Evolutionary conservation across 805 yeast genomes (phyloP).

Genomic region (Yamadazyma olivae): DNA sequence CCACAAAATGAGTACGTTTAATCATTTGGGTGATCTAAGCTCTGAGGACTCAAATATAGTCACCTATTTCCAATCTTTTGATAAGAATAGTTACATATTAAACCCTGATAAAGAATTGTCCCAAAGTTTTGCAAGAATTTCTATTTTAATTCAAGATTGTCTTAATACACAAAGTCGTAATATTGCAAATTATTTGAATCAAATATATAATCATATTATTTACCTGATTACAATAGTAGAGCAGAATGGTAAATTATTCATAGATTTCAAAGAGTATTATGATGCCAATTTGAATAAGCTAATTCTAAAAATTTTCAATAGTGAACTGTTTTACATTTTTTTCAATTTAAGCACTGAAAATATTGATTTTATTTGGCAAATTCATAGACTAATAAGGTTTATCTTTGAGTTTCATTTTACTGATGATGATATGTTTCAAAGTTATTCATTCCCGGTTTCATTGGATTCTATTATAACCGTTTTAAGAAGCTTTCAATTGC

Average conservation of each 20-base stretch:
- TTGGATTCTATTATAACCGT: background rate
- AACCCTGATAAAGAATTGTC: slow-evolving; percentile 14
- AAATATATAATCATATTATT: slow-evolving; percentile 7
- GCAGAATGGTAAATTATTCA: slow-evolving; percentile 1
- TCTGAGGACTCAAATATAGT: slow-evolving; percentile 12
- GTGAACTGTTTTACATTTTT: slow-evolving; percentile 3
- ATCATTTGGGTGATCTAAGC: slow-evolving; percentile 5
- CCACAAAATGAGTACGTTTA: slow-evolving; percentile 1
- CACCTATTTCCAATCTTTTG: slow-evolving; percentile 10
- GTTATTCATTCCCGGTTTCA: background rate
- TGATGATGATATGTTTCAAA: background rate
- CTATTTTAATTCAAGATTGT: slow-evolving; percentile 10
- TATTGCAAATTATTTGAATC: slow-evolving; percentile 2
- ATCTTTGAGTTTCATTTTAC: slow-evolving; percentile 1
- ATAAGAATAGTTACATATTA: slow-evolving; percentile 4
- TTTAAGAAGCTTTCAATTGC: slow-evolving; percentile 7
- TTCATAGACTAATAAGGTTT: slow-evolving; percentile 4
- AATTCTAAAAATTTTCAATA: slow-evolving; percentile 4
- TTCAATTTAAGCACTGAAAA: slow-evolving; percentile 5
- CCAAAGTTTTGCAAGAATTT: slow-evolving; percentile 16
- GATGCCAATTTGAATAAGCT: background rate
- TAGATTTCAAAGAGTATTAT: slow-evolving; percentile 10
- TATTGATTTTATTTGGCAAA: slow-evolving; percentile 11
- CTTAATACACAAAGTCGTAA: slow-evolving; percentile 3
- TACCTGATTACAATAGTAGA: slow-evolving; percentile 11